Evolutionary conservation across 768 basidiomycete species (phyloP).

Genomic region (Leucogyrophana mollusca): DNA sequence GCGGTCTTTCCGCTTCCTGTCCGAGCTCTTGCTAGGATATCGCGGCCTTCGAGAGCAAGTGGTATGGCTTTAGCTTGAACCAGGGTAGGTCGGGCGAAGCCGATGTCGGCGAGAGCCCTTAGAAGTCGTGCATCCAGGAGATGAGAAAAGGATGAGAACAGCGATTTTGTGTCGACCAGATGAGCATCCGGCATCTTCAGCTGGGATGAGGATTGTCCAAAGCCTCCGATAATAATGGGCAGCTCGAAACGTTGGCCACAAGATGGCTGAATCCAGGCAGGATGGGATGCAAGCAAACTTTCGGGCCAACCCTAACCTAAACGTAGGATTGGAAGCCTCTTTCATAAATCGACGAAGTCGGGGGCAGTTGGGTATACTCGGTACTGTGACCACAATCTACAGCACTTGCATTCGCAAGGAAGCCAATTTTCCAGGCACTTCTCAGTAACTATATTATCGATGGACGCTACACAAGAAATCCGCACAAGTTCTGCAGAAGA

Average conservation of each 20-base stretch:
- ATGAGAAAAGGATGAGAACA: constrained; percentile 66
- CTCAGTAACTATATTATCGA: too few relatives aligned
- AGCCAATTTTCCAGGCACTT: too few relatives aligned
- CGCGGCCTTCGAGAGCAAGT: constrained; percentile 81
- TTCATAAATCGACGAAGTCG: too few relatives aligned
- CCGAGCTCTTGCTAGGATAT: constrained; percentile 90
- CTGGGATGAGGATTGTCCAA: neutral
- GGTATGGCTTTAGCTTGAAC: constrained; percentile 93
- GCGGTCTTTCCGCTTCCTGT: constrained; percentile 98
- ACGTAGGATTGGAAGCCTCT: neutral
- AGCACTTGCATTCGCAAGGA: too few relatives aligned
- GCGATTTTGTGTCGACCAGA: constrained; percentile 46
- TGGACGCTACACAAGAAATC: constrained; percentile 13
- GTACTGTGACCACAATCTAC: neutral
- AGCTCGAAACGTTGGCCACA: neutral
- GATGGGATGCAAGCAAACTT: too few relatives aligned
- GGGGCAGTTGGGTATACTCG: neutral
- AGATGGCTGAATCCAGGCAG: too few relatives aligned
- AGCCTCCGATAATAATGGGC: neutral
- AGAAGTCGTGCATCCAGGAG: constrained; percentile 84
- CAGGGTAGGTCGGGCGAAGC: constrained; percentile 88
- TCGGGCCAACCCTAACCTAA: neutral
- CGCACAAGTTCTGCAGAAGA: constrained; percentile 16
- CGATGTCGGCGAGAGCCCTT: constrained; percentile 84
- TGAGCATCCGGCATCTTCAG: constrained; percentile 43